Conservation (phyloP, 306 rosid species). For the Hippophae tibetana region DNA sequence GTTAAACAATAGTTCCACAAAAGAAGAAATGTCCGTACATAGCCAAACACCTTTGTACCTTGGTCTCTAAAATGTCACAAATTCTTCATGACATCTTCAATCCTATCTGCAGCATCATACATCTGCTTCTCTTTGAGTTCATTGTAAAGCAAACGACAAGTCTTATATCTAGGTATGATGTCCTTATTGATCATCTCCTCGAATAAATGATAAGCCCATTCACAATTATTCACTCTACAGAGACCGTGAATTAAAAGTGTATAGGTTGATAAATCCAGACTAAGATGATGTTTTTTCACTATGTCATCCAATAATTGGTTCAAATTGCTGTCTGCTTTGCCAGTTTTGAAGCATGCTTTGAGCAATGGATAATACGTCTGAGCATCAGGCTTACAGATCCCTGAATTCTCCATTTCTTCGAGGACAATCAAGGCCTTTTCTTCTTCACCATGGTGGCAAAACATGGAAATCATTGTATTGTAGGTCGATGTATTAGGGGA, state of each 20-base stretch:
- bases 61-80: slow-evolving; percentile 16
- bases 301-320: slow-evolving; percentile 53
- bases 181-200: slow-evolving; percentile 69
- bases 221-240: slow-evolving; percentile 56
- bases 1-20: too few relatives aligned
- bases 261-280: slow-evolving; percentile 75
- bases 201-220: slow-evolving; percentile 54
- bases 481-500: slow-evolving; percentile 63
- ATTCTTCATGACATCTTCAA: slow-evolving; percentile 62
- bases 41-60: not conserved
- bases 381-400: slow-evolving; percentile 63
- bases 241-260: slow-evolving; percentile 72
- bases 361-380: slow-evolving; percentile 78
- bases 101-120: slow-evolving; percentile 53
- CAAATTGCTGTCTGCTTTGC: slow-evolving; percentile 30
- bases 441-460: slow-evolving; percentile 46
- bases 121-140: slow-evolving; percentile 51
- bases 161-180: slow-evolving; percentile 51
- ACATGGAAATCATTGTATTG: slow-evolving; percentile 72
- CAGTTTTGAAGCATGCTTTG: slow-evolving; percentile 59
- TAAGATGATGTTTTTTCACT: slow-evolving; percentile 52
- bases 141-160: slow-evolving; percentile 63
- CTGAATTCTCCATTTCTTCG: slow-evolving; percentile 51
- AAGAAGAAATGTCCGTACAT: not conserved
- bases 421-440: slow-evolving; percentile 42